Base-by-base conservation (phyloP, 1,284 basidiomycete species). In the Tausonia pullulans region DNA sequence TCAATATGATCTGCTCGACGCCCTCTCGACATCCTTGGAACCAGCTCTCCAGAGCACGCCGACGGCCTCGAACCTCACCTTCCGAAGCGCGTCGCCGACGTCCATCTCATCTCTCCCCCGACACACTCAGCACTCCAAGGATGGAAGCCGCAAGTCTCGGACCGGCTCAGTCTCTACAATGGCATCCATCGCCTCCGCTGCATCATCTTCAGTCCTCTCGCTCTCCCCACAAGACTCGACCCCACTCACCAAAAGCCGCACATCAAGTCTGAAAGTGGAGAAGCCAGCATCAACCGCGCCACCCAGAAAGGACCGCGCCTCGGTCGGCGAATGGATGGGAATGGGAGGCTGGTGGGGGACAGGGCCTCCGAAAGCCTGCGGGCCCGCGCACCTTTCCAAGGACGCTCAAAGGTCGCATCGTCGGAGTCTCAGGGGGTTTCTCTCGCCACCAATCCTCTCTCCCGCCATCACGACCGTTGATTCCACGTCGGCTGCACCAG, bases 21-120 rank as follows among this genome's bases (percentile, higher is more conserved):
- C 64, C 11, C 64, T 65, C 27, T 62, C 64, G 13, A 61, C 64
- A 2, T 61, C 64, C 4, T 50, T 65, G 49, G 40, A 48, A 13
- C 53, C 55, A 14, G 14, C 55, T 7, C 16, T 56, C 1, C 16
- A 27, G 27, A 13, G 48, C 43, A 27, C 39, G 16, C 44, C 14
- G 27, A 39, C 39, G 5, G 7, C 39, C n/a, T 52, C 60, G n/a
- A 4, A n/a, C 48, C 9, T 45, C 40, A 43, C 55, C 57, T 43
- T 11, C 6, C 8, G 46, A 63, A 11, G 14, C 11, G 1, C 4
- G 48, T 27, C 13, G 5, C 11, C 40, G 50, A 43, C 40, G 54
- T 50, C 40, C 56, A 13, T 50, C 46, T 43, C 45, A 1, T 27
- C 43, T 53, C 56, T 16, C 43, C 45, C 6, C 40, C 39, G 16